A percentile compares a stretch with the other conserved stretches of the same genome.
Evolutionary conservation across 805 yeast genomes (phyloP).

Genomic region (Dipodascus geniculatus): DNA sequence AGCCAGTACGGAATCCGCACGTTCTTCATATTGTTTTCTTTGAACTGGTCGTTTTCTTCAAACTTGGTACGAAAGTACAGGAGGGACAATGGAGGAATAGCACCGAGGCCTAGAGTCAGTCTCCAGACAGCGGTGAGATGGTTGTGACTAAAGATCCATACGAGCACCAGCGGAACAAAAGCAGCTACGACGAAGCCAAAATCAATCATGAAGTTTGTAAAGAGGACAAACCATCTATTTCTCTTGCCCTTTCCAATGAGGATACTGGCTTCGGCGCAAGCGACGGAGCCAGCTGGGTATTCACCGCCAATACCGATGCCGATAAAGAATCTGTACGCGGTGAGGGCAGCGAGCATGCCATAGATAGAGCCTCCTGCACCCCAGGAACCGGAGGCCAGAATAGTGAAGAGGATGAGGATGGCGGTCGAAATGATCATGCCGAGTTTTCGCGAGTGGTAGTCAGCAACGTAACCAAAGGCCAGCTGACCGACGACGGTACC

Average conservation of each 20-base stretch:
- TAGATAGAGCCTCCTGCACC: conserved; percentile 56
- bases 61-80: conserved; percentile 68
- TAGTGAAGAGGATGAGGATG: conserved; percentile 64
- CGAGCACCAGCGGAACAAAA: conserved; percentile 73
- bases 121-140: conserved; percentile 86
- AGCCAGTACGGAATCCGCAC: conserved; percentile 54
- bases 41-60: conserved; percentile 61
- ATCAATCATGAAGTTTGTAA: conserved; percentile 83
- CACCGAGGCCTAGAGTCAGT: conserved; percentile 80
- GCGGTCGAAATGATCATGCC: conserved; percentile 76
- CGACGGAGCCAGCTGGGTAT: conserved; percentile 87
- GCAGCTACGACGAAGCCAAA: conserved; percentile 73
- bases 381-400: conserved; percentile 80
- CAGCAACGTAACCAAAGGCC: conserved; percentile 68
- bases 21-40: conserved; percentile 55
- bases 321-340: conserved; percentile 73
- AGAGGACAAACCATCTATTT: conserved; percentile 81
- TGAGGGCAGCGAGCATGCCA: conserved; percentile 75
- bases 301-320: conserved; percentile 94
- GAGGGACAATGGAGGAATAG: conserved; percentile 70
- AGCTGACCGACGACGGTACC: conserved; percentile 88
- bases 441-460: conserved; percentile 63
- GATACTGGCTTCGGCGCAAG: conserved; percentile 84
- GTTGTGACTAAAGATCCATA: conserved; percentile 66
- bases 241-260: conserved; percentile 69